phyloP scores from a whole-genome alignment of 495 filamentous ascomycete genomes.

The Evernia prunastri region DNA sequence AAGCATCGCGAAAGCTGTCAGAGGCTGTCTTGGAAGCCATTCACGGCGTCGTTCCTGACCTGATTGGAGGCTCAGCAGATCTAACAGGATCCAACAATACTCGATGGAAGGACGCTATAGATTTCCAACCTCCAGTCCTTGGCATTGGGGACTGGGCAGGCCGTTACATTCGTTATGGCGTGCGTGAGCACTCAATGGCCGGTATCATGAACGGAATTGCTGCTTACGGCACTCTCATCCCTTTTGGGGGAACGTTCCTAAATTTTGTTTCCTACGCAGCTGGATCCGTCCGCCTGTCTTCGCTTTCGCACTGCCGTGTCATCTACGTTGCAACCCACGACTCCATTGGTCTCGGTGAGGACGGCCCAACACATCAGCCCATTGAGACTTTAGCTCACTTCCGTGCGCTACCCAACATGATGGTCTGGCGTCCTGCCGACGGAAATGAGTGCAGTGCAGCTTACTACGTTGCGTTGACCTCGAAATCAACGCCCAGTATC shows the following conservation, averaged over 20 bases:
- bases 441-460: constrained; percentile 97
- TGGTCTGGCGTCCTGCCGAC: constrained; percentile 99
- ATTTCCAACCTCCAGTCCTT: constrained; percentile 90
- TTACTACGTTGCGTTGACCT: constrained; percentile 91
- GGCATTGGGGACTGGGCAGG: constrained; percentile 82
- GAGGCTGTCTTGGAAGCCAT: constrained; percentile 89
- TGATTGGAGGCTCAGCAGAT: constrained; percentile 94
- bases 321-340: constrained; percentile 99
- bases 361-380: constrained; percentile 97
- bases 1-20: constrained; percentile 91
- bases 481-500: constrained; percentile 86
- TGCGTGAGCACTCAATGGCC: constrained; percentile 96
- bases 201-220: constrained; percentile 97
- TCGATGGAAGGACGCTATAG: constrained; percentile 89
- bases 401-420: constrained; percentile 97
- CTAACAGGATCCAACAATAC: constrained; percentile 98
- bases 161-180: constrained; percentile 94
- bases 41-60: constrained; percentile 75
- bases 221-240: constrained; percentile 92
- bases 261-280: constrained; percentile 99
- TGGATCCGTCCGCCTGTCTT: constrained; percentile 87
- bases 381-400: constrained; percentile 99
- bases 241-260: constrained; percentile 92
- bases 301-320: constrained; percentile 82
- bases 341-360: constrained; percentile 98